Base-by-base conservation (phyloP, 495 filamentous ascomycete species). In the Aspergillus incahuasiensis region DNA sequence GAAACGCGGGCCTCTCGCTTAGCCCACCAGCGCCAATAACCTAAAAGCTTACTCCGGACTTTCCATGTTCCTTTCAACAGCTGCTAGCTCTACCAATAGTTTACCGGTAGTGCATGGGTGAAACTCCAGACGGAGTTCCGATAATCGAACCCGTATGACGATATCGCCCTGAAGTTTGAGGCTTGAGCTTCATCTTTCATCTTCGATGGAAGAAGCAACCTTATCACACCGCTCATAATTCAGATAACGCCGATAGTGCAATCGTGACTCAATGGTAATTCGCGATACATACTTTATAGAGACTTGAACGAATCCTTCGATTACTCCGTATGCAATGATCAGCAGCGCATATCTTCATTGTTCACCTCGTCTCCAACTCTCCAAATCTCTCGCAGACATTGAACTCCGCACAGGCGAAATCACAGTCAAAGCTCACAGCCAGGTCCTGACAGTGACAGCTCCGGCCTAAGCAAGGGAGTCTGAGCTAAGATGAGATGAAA, bases 51-150 rank as follows among this genome's bases (percentile, higher is more conserved):
- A 50, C 47, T 39, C 47, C 47, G 21, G 32, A 38, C 47, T 39
- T n/a, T 9, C n/a, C 9, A 9, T 18, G 24, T 25, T 47, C 32
- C 48, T 39, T 50, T 39, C 32, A 38, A 39, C 48, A 16, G 20
- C 48, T 18, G 21, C 48, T 40, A 50, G 48, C 22, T 49, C n/a
- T 28, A 3, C 21, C 48, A 21, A 50, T 50, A 50, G 48, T 50
- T 19, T 22, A 40, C 34, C 12, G 32, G 48, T 50, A 40, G 32
- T 40, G 25, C 45, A 47, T 30, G 45, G 45, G 45, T 30, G 13
- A 28, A 25, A 47, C 5, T 8, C 24, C 13, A 52, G 35, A 42
- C 32, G 32, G 32, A 35, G 1, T 12, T 9, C 32, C 32, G 32
- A 15, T 35, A 2, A 35, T 7, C 32, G 13, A 15, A 5, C 13